Conservation (phyloP, 2,329 filamentous ascomycete genomes). For the Aspergillus niger region DNA sequence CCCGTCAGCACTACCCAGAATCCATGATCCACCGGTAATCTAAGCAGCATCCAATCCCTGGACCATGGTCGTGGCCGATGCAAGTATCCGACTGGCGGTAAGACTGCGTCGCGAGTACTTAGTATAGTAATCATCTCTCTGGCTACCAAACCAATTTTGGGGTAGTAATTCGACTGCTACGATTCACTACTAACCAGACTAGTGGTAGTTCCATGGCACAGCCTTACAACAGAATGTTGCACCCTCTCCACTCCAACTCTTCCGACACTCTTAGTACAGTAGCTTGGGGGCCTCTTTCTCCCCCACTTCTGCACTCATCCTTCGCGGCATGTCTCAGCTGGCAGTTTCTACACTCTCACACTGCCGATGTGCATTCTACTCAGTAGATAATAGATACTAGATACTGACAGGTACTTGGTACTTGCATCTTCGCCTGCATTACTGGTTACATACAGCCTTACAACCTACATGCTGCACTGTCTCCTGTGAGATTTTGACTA, state of each 20-base stretch:
- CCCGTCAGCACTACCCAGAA: conserved; percentile 5
- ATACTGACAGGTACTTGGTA: background rate
- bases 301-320: background rate
- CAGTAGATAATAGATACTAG: background rate
- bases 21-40: background rate
- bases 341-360: too few relatives aligned
- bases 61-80: too few relatives aligned
- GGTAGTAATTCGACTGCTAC: too few relatives aligned
- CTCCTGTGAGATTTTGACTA: background rate
- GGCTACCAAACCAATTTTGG: too few relatives aligned
- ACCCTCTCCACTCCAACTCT: background rate
- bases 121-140: background rate
- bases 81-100: too few relatives aligned
- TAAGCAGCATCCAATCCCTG: background rate
- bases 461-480: background rate
- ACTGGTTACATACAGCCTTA: background rate
- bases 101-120: background rate
- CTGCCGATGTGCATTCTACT: too few relatives aligned
- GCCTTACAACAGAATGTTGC: background rate
- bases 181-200: too few relatives aligned
- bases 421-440: background rate
- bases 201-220: background rate
- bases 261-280: background rate
- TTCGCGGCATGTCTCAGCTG: background rate
- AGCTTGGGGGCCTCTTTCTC: background rate